These are phyloP conservation scores for Aspergillus pseudonomiae DNA, from an alignment of 2,329 filamentous ascomycete species.

Conservation along the genomic window DNA sequence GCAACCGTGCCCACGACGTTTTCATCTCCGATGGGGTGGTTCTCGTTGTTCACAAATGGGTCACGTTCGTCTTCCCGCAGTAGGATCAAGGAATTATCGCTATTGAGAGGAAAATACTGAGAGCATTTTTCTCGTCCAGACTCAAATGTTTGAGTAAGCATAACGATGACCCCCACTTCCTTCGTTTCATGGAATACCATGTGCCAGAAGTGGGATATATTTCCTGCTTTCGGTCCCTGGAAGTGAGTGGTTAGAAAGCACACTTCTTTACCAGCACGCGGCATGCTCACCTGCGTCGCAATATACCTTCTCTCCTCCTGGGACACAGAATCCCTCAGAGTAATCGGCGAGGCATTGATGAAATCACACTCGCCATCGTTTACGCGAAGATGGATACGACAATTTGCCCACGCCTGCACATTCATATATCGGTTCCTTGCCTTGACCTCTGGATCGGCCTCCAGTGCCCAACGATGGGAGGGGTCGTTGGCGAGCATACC, in stretches of 20 bases:
- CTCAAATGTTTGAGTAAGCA: constrained; percentile 90
- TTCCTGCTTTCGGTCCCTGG: constrained; percentile 75
- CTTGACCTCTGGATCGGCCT: constrained; percentile 59
- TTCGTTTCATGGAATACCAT: constrained; percentile 86
- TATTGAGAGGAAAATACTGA: constrained; percentile 75
- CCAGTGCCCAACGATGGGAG: constrained; percentile 60
- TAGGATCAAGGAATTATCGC: constrained; percentile 55
- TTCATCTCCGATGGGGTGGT: constrained; percentile 66
- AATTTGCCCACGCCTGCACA: constrained; percentile 86
- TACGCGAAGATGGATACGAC: constrained; percentile 79
- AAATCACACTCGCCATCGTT: constrained; percentile 74
- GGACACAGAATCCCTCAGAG: constrained; percentile 56
- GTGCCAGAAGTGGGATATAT: constrained; percentile 84
- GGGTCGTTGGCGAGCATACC: constrained; percentile 49
- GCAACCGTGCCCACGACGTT: constrained; percentile 68
- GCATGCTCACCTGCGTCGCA: constrained; percentile 70
- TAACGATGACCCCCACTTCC: constrained; percentile 81
- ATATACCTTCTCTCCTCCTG: constrained; percentile 67
- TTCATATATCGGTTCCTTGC: constrained; percentile 83
- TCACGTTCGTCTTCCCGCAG: constrained; percentile 39
- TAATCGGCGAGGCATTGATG: constrained; percentile 78
- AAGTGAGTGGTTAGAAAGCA: not conserved
- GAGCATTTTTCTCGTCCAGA: constrained; percentile 78
- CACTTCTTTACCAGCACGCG: not conserved
- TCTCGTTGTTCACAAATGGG: constrained; percentile 57